Conservation (phyloP, 306 rosid species). For the Medicago lupulina region DNA sequence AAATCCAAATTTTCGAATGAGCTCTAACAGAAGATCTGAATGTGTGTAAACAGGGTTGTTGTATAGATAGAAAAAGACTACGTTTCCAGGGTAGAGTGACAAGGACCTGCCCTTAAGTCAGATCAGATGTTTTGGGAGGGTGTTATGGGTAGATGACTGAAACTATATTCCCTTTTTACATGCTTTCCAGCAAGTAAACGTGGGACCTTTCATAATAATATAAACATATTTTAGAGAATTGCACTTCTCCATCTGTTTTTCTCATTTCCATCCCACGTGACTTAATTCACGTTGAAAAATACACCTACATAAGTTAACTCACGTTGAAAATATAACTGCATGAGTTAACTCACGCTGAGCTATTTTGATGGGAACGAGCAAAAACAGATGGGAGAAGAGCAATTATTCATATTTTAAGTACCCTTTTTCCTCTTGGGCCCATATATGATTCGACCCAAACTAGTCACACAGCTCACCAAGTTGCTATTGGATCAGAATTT, state of each 20-base stretch:
- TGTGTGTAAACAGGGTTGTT: slow-evolving; percentile 39
- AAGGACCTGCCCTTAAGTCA: neutral
- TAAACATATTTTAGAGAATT: slow-evolving; percentile 4
- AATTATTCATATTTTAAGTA: neutral
- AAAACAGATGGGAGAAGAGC: no score
- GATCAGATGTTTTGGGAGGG: slow-evolving; percentile 39
- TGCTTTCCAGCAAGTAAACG: slow-evolving; percentile 59
- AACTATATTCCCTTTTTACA: slow-evolving; percentile 42
- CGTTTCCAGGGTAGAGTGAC: neutral
- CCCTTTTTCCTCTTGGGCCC: slow-evolving; percentile 44
- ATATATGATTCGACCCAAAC: slow-evolving; percentile 48
- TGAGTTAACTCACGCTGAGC: no score
- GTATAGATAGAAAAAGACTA: slow-evolving; percentile 9
- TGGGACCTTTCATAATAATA: slow-evolving; percentile 38
- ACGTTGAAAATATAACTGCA: no score
- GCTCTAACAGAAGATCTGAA: slow-evolving; percentile 1
- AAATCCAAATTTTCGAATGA: neutral
- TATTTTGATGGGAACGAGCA: no score
- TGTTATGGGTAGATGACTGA: slow-evolving; percentile 23
- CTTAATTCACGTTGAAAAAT: no score
- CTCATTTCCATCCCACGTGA: no score
- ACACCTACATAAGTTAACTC: no score
- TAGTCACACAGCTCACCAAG: slow-evolving; percentile 35
- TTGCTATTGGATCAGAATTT: slow-evolving; percentile 28
- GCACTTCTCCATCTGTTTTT: no score